phyloP scores from a whole-genome alignment of 257 asterid species.

The Scutellaria minor region DNA sequence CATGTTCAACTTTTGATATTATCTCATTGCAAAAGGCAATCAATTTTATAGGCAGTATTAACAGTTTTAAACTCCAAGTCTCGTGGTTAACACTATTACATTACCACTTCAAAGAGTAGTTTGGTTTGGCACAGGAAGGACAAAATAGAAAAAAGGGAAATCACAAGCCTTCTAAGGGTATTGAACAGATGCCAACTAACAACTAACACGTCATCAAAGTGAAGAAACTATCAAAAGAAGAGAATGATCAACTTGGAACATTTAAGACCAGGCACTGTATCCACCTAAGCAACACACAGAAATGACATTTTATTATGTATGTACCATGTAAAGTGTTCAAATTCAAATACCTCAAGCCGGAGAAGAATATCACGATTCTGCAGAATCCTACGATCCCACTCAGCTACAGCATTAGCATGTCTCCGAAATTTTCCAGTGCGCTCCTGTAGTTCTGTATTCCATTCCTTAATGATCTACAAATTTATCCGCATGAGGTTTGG shows the following conservation, averaged over 20 bases:
- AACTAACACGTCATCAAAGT: not conserved
- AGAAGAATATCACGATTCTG: slow-evolving; percentile 95
- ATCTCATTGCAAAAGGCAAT: not conserved
- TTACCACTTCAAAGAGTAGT: not conserved
- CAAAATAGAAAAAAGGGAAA: not conserved
- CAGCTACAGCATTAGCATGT: slow-evolving; percentile 95
- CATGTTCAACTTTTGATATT: not conserved
- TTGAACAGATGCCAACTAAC: not conserved
- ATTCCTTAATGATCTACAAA: slow-evolving; percentile 90
- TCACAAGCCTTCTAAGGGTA: not conserved
- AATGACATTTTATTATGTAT: not conserved
- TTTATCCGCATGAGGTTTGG: slow-evolving; percentile 23
- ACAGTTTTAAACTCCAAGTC: slow-evolving; percentile 23
- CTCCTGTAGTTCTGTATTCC: slow-evolving; percentile 95
- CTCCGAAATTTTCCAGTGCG: slow-evolving; percentile 85
- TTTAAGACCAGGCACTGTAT: slow-evolving; percentile 12
- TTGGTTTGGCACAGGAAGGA: not conserved
- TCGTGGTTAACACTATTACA: not conserved
- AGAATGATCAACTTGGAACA: slow-evolving; percentile 2
- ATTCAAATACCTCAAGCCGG: slow-evolving; percentile 77
- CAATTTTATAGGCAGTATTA: slow-evolving; percentile 5
- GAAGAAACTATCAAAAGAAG: not conserved
- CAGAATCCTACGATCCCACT: slow-evolving; percentile 92
- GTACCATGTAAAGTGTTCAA: slow-evolving; percentile 1
- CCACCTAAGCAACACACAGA: slow-evolving; percentile 12